Conservation (phyloP, 2,329 filamentous ascomycete genomes). For the Phyllosticta ampelicida region DNA sequence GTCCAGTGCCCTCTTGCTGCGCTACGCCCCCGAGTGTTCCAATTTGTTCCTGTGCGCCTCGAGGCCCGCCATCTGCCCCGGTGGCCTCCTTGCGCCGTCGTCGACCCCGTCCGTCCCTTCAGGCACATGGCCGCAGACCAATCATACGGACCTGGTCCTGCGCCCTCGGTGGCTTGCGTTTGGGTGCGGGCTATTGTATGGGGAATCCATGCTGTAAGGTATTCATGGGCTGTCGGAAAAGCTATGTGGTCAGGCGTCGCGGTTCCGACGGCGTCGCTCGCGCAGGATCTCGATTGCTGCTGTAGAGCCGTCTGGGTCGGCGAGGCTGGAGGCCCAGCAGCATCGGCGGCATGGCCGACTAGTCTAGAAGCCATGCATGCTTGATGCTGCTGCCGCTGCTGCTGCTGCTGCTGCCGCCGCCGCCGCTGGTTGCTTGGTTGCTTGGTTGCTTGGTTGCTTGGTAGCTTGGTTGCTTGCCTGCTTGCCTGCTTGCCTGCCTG, state of each 20-base stretch:
- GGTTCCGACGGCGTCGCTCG: background rate
- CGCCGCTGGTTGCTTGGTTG: too few relatives aligned
- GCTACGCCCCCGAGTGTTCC: background rate
- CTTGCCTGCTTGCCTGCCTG: too few relatives aligned
- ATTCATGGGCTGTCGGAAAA: background rate
- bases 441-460: too few relatives aligned
- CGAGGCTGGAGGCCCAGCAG: too few relatives aligned
- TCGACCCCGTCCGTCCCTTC: background rate
- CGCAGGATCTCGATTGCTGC: background rate
- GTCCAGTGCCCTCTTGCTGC: background rate
- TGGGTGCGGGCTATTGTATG: constrained; percentile 4
- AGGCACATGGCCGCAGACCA: background rate
- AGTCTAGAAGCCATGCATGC: too few relatives aligned
- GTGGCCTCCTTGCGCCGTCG: background rate
- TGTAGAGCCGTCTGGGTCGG: background rate
- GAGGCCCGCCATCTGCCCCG: background rate
- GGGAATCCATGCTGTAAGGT: constrained; percentile 8
- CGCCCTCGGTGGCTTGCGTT: constrained; percentile 1
- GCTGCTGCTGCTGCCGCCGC: too few relatives aligned
- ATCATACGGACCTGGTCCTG: background rate
- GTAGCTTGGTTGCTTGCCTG: too few relatives aligned
- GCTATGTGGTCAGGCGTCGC: background rate
- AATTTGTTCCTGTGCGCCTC: background rate
- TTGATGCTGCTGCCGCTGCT: too few relatives aligned
- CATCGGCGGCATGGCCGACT: constrained; percentile 1